Base-by-base conservation (phyloP, 306 rosid genomes). In the Casuarina equisetifolia region DNA sequence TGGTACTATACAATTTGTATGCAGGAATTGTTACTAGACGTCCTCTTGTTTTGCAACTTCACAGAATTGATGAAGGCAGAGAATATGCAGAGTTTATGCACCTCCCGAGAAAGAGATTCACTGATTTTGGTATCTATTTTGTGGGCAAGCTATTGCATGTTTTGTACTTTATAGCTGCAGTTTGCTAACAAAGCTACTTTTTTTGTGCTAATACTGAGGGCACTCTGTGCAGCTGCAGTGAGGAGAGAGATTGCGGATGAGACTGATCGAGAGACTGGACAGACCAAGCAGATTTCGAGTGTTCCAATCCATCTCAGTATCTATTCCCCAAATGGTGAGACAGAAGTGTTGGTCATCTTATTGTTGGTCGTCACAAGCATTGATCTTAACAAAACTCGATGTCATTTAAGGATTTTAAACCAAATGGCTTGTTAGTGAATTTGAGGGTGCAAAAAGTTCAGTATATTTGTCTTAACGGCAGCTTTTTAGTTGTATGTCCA, bases 61-160 rank as follows among this genome's bases (percentile, higher is more conserved):
- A 90, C 45, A 89, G 85, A 88, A 87, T 85, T 73, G 93, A 93
- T 15, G 97, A 91, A 40, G 89, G 80, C 76, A 82, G 86, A 82
- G 98, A 93, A 79, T 90, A 91, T 81, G 98, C 93, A 4, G 98
- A 93, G 68, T 93, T 93, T 77, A 91, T 93, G 97, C 98, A 93
- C 81, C 92, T 82, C 61, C 95, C 97, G 40, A 83, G 85, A 85
- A 91, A 90, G 83, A 91, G 64, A 57, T 93, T 91, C 83, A 73
- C 91, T 32, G 98, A 93, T 79, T 93, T 93, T 72, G 92, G 98
- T 90, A 90, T 4, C 20, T 32, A 67, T 52, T 45, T 53, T 72
- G 58, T 67, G 75, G 49, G 61, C 69, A 43, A 58, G 48, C 10
- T 32, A 12, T 71, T 54, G 6, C 68, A 69, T 25, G 19, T 51